Percentiles rank a stretch among this genome's conserved stretches.
Evolutionary conservation across 2,329 filamentous ascomycete genomes (phyloP).

Genomic region (Fusarium verticillioides): DNA sequence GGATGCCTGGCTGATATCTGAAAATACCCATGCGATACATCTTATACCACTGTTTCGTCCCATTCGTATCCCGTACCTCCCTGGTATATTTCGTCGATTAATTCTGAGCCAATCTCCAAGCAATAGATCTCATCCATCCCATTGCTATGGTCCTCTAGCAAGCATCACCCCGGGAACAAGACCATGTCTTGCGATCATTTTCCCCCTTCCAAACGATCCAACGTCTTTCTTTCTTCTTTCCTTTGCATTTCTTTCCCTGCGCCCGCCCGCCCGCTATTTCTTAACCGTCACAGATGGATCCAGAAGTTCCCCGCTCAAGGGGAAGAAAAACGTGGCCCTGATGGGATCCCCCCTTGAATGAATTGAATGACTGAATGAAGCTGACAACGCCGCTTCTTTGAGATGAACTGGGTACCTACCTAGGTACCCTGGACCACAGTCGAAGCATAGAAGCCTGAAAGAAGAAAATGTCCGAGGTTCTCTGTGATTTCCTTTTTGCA

Average conservation of each 20-base stretch:
- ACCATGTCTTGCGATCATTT: conserved; percentile 10
- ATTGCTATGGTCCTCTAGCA: conserved; percentile 36
- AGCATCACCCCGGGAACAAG: conserved; percentile 36
- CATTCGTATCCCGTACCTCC: background rate
- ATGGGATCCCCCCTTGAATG: conserved; percentile 29
- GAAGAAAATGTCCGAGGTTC: conserved; percentile 10
- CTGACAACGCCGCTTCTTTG: background rate
- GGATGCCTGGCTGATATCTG: conserved; percentile 4
- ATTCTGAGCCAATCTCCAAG: background rate
- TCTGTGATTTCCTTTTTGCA: conserved; percentile 1
- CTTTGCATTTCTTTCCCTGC: conserved; percentile 3
- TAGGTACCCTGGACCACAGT: background rate
- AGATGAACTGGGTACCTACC: background rate
- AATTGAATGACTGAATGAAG: background rate
- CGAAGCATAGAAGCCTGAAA: conserved; percentile 15
- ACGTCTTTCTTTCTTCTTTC: background rate
- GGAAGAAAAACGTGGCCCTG: background rate
- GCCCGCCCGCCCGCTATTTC: conserved; percentile 5
- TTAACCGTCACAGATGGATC: conserved; percentile 8
- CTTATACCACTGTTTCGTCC: background rate
- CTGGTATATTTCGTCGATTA: conserved; percentile 3
- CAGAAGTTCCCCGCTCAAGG: conserved; percentile 16
- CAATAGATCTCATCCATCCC: conserved; percentile 28
- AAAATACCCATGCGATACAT: background rate
- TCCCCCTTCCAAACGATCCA: conserved; percentile 14